Percentiles rank a stretch among this genome's conserved stretches.
Conservation (phyloP, 371 early-diverging fungal species). For the Coemansia sp. region DNA sequence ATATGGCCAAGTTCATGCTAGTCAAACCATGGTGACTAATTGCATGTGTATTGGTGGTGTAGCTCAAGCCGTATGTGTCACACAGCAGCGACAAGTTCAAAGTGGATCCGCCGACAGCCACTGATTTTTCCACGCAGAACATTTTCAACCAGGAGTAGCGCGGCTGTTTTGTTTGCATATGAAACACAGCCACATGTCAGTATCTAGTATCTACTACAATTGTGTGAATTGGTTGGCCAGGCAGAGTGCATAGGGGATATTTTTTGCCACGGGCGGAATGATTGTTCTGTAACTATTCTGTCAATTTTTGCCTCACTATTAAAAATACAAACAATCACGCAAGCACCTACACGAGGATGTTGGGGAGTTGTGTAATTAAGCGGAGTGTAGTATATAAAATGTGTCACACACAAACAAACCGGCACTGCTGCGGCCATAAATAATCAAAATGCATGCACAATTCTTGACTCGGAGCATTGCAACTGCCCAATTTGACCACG, state of each 20-base stretch:
- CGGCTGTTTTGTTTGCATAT: not conserved
- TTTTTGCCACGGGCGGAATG: not conserved
- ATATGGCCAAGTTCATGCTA: not conserved
- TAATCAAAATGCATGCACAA: no score
- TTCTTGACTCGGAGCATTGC: no score
- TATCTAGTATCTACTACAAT: not conserved
- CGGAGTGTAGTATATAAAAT: no score
- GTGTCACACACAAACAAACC: no score
- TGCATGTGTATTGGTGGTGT: constrained; percentile 2
- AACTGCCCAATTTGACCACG: no score
- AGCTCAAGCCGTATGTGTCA: constrained; percentile 72
- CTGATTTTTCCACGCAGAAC: not conserved
- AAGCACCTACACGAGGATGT: no score
- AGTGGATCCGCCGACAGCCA: constrained; percentile 29
- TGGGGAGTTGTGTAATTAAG: not conserved
- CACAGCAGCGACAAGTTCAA: constrained; percentile 51
- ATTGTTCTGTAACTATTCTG: not conserved
- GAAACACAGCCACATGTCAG: not conserved
- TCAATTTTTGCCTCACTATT: not conserved
- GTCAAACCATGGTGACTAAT: not conserved
- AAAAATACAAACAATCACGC: no score
- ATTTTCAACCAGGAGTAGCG: constrained; percentile 3
- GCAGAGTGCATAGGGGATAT: not conserved
- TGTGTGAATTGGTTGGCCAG: not conserved
- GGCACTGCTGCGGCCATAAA: no score